Evolutionary conservation across 495 filamentous ascomycete species (phyloP).

Genomic region (Podospora conica): DNA sequence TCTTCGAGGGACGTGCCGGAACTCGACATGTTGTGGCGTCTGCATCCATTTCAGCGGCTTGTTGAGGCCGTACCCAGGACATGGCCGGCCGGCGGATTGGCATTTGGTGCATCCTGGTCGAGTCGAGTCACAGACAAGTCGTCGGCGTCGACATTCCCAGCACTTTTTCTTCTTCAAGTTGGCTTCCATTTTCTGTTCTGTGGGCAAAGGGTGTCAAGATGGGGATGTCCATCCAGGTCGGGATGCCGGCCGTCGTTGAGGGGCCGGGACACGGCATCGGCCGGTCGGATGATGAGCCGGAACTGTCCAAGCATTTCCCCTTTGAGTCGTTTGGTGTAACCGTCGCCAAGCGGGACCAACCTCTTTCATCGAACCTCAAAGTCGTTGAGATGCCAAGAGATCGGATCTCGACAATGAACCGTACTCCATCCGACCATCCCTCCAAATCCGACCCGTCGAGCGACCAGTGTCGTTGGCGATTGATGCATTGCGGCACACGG

Average conservation of each 20-base stretch:
- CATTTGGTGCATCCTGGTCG: slow-evolving; percentile 3
- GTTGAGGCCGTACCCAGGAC: slow-evolving; percentile 5
- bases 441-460: too few species aligned
- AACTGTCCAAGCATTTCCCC: background rate
- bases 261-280: background rate
- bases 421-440: too few species aligned
- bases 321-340: background rate
- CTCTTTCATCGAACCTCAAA: too few species aligned
- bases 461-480: too few species aligned
- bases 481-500: too few species aligned
- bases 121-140: slow-evolving; percentile 11
- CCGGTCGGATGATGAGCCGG: background rate
- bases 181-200: background rate
- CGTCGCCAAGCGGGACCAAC: background rate
- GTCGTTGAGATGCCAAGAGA: too few species aligned
- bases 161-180: slow-evolving; percentile 5
- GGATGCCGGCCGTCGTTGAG: background rate
- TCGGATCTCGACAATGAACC: too few species aligned
- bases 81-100: background rate
- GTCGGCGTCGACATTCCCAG: slow-evolving; percentile 11
- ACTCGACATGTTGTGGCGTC: background rate
- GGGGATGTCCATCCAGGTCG: background rate
- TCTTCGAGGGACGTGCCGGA: background rate
- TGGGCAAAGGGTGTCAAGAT: background rate
- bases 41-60: background rate